Percentiles rank a stretch among this genome's conserved stretches.
Conservation (phyloP, 2,329 filamentous ascomycete genomes). For the Alternaria sp. region DNA sequence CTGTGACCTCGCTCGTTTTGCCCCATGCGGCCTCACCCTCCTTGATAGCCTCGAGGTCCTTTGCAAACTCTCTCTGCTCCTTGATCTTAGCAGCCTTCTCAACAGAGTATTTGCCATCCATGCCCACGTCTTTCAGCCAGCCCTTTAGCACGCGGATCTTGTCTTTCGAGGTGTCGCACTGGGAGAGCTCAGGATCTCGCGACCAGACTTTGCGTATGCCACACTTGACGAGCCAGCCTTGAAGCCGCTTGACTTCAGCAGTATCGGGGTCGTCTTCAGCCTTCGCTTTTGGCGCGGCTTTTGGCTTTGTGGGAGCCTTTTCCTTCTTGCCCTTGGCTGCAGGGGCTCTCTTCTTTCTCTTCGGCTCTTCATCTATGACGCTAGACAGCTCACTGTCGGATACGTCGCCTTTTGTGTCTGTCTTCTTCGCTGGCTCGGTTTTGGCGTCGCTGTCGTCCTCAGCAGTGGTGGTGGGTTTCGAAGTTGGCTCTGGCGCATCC, state of each 20-base stretch:
- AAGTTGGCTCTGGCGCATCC: constrained; percentile 18
- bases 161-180: constrained; percentile 74
- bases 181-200: constrained; percentile 73
- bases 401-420: constrained; percentile 28
- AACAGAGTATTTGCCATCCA: constrained; percentile 87
- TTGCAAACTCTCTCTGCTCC: constrained; percentile 82
- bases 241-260: constrained; percentile 85
- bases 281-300: constrained; percentile 50
- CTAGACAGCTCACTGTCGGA: constrained; percentile 74
- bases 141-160: constrained; percentile 83
- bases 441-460: constrained; percentile 26
- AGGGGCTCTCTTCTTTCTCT: constrained; percentile 57
- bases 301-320: constrained; percentile 51
- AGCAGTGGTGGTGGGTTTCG: constrained; percentile 11
- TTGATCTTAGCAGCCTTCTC: constrained; percentile 87
- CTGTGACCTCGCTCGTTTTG: constrained; percentile 38
- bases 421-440: constrained; percentile 18
- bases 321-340: constrained; percentile 35
- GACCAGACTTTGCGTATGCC: constrained; percentile 93
- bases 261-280: constrained; percentile 66
- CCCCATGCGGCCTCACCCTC: constrained; percentile 86
- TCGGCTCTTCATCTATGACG: constrained; percentile 78
- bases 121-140: constrained; percentile 83
- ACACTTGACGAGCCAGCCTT: constrained; percentile 87
- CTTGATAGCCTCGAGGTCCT: constrained; percentile 84